These are phyloP conservation scores for Termitomyces sp. DNA, from an alignment of 768 basidiomycete species.

Conservation along the genomic window DNA sequence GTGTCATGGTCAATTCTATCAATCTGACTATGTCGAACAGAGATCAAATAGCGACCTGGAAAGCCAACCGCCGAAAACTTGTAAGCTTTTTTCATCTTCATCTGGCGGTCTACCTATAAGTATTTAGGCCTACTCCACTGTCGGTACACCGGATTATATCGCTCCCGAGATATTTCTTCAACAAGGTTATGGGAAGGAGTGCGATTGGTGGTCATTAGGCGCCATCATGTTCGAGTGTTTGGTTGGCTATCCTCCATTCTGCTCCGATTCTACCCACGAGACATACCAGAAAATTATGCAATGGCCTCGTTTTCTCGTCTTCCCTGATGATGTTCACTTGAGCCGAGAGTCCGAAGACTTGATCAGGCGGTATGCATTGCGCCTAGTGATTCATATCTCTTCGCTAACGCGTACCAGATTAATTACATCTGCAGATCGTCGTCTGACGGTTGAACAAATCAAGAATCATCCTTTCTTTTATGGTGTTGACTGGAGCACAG, in stretches of 20 bases:
- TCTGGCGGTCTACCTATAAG: neutral
- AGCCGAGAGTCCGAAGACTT: slow-evolving; percentile 90
- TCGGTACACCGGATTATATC: slow-evolving; percentile 95
- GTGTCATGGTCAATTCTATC: slow-evolving; percentile 96
- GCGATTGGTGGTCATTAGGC: slow-evolving; percentile 99
- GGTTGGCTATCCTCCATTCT: slow-evolving; percentile 96
- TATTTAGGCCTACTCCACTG: slow-evolving; percentile 89
- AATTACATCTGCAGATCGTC: slow-evolving; percentile 78
- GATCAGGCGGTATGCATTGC: slow-evolving; percentile 60
- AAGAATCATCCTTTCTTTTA: slow-evolving; percentile 92
- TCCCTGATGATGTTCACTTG: slow-evolving; percentile 94
- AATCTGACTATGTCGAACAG: slow-evolving; percentile 94
- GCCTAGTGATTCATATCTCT: neutral
- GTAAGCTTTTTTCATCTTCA: slow-evolving; percentile 37
- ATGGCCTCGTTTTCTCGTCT: slow-evolving; percentile 81
- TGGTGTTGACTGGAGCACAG: slow-evolving; percentile 90
- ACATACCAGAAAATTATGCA: slow-evolving; percentile 98
- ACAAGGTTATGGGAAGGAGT: slow-evolving; percentile 97
- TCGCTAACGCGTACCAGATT: slow-evolving; percentile 41
- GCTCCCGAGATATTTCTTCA: slow-evolving; percentile 96
- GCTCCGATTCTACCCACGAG: slow-evolving; percentile 92
- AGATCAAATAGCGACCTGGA: slow-evolving; percentile 97
- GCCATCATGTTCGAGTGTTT: slow-evolving; percentile 99
- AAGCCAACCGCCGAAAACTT: slow-evolving; percentile 94
- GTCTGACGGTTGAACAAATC: slow-evolving; percentile 81